Evolutionary conservation across 2,329 filamentous ascomycete genomes (phyloP), one percentile per base, ranked within the genome.

Genomic region (Paecilomyces variotii): DNA sequence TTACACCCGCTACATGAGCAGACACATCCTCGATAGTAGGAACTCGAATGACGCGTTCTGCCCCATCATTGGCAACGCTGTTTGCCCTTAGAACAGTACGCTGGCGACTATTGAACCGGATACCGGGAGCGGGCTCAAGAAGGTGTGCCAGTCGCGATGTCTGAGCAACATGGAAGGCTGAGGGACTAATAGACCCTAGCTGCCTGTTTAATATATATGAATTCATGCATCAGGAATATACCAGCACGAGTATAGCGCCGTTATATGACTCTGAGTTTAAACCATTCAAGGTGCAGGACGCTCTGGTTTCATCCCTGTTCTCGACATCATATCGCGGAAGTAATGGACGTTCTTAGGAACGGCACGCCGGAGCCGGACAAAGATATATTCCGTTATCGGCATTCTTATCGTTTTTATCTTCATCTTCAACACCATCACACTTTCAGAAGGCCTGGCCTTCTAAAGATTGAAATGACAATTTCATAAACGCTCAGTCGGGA

Each of bases 1-100:
- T 94, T 39, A 92, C 89, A 12, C 91, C 91, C 3, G 89, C 84
- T 57, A 84, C 82, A 73, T 96, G 91, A 1, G 91, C 89, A 53
- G 67, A 63, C 10, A 70, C 58, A 10, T 71, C 69, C 28, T 72
- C 74, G 54, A 68, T 61, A 57, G 14, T 51, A 60, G 67, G 59
- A 56, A 55, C 32, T 62, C 63, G 51, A 59, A 53, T 55, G 60
- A 55, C 49, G 57, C 59, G 53, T 34, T 28, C 30, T n/a, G 25
- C 34, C 25, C 34, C 28, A 12, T 56, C 27, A 54, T 51, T 50
- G 54, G 55, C 52, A 9, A 45, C 56, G 30, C 60, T 59, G 34
- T 62, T 61, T 24, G 62, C 49, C 34, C 67, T 74, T 25, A 74
- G 74, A 60, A 52, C 19, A 53, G 51, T 32, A 39, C 19, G 55